Base-by-base conservation (phyloP, 768 basidiomycete species). In the Rickenella mellea region DNA sequence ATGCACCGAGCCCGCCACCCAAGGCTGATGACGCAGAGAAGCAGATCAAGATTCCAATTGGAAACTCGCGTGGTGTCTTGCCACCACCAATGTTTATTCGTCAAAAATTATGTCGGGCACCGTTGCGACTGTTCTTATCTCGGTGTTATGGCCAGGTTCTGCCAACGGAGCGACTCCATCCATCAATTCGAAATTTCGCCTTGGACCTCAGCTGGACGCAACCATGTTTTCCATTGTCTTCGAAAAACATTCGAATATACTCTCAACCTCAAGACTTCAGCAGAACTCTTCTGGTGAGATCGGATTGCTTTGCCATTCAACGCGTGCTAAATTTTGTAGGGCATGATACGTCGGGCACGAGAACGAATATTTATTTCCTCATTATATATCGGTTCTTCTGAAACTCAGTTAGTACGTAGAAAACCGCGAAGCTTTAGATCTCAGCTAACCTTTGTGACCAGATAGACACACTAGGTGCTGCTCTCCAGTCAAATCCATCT, bases 311-410 rank as follows among this genome's bases (percentile, higher is more conserved):
- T 22, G 15, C 11, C 21, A 26, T 22, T 9, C 35, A 11, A 21
- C 38, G 20, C 43, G 19, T 39, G 21, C 20, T 38, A n/a, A 41
- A 39, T 37, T 17, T 11, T 25, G 2, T 52, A 93, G 91, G 67
- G 74, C 45, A 80, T 89, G 71, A 79, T 98, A 40, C 64, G 65
- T 32, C 68, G 74, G n/a, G 94, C 94, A 1, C 74, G 78, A 43
- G 61, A 67, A 39, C 76, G 92, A 43, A 77, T 99, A 51, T 87
- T 93, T 55, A 71, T 99, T 22, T 96, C 94, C 0, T 88, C 88
- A 1, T 65, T 96, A 9, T 96, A 96, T 58, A 78, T 96, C 41
- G 90, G 90, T 10, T 72, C 78, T 9, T 72, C 78, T 39, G 90
- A 96, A 58, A 63, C 65, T 7, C 75, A 86, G 47, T 70, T 99